These are phyloP conservation scores for Leccinum griseonigrum DNA, from an alignment of 1,284 basidiomycete genomes.

Conservation along the genomic window DNA sequence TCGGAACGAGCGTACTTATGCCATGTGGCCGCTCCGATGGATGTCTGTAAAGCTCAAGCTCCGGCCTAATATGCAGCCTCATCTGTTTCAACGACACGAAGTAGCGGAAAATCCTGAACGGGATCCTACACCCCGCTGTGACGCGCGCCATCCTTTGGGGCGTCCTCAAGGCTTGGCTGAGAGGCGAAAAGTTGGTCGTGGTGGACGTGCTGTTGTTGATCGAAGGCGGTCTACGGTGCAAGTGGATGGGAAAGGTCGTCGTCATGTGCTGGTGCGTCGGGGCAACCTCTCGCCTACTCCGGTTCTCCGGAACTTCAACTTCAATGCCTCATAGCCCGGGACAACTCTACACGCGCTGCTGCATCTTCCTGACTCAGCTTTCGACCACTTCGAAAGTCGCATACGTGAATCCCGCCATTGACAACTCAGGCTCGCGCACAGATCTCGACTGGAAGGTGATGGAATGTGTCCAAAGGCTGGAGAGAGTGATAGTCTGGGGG, in stretches of 20 bases:
- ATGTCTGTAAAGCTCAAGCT: neutral
- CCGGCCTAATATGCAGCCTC: constrained; percentile 46
- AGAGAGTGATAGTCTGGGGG: constrained; percentile 54
- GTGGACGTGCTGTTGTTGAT: constrained; percentile 93
- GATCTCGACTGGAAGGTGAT: constrained; percentile 75
- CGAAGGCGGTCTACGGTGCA: constrained; percentile 80
- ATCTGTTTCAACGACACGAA: constrained; percentile 74
- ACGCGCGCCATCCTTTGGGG: constrained; percentile 70
- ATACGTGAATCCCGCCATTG: constrained; percentile 85
- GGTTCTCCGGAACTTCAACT: constrained; percentile 79
- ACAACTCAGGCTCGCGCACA: constrained; percentile 78
- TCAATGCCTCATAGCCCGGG: constrained; percentile 71
- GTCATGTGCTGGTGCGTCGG: constrained; percentile 83
- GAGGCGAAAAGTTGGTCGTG: constrained; percentile 69
- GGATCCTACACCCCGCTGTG: constrained; percentile 90
- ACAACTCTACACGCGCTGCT: constrained; percentile 56
- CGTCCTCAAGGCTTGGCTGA: constrained; percentile 73
- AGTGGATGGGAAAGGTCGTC: constrained; percentile 80
- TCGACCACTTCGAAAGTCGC: constrained; percentile 76
- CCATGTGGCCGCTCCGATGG: constrained; percentile 26
- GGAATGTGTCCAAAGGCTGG: constrained; percentile 56
- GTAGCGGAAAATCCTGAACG: constrained; percentile 76
- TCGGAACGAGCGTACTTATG: constrained; percentile 67
- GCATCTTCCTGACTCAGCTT: constrained; percentile 73
- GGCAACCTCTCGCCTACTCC: neutral